Evolutionary conservation across 2,329 filamentous ascomycete genomes (phyloP), one percentile per base, ranked within the genome.

Genomic region (Fusarium oxysporum): DNA sequence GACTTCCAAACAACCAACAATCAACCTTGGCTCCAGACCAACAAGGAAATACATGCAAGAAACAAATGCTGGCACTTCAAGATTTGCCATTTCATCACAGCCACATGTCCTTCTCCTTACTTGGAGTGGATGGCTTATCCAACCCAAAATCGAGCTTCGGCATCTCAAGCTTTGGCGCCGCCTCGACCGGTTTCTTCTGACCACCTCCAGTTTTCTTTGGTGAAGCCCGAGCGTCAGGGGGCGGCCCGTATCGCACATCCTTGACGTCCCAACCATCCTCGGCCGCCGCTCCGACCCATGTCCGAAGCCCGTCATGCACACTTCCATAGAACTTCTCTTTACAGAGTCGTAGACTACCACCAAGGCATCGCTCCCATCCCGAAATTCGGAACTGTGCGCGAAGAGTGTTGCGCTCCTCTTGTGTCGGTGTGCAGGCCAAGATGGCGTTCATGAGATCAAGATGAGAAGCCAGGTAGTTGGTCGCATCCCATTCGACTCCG

Each of bases 401-500:
- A 16, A 98, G 87, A 1, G 83, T 80, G 81, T 97, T 98, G 67
- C 96, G 93, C 65, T 93, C 91, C 30, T 88, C 82, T 4, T 80
- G 76, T 0, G 91, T 92, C 1, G 93, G 92, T 1, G 96, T 88
- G 65, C 92, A 96, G 2, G 96, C 94, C 64, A 98, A 84, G 63
- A 98, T 90, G 35, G 94, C 96, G 78, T 98, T 99, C 77, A 98
- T 84, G 16, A 99, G 90, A 78, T 98, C 96, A 14, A 99, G 87
- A 78, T 99, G 96, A 0, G 93, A 93, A 23, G 96, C 94, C 16
- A 98, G 87, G 80, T 98, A 98, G 82, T 97, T 98, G 14, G 96
- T 98, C 6, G 96, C 96, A 80, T 98, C 96, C 96, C 96, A 98
- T 82, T 99, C 96, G 14, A 98, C 96, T 60, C 96, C 96, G 54